These are phyloP conservation scores for Xenosphaeropsis pyriputrescens DNA, from an alignment of 2,329 filamentous ascomycete genomes.

Conservation along the genomic window DNA sequence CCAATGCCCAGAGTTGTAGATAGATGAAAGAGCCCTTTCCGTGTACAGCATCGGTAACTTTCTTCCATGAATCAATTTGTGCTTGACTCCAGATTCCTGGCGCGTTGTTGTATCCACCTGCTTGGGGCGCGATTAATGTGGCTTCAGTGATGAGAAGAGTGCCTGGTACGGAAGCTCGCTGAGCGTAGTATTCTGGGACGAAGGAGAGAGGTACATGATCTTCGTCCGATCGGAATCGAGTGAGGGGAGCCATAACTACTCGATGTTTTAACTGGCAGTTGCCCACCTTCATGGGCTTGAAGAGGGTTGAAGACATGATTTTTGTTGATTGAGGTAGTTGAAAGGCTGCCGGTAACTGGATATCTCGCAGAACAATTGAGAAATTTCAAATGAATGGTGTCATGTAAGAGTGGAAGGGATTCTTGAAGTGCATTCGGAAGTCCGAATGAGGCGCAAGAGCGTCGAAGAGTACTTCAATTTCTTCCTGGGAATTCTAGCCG, in stretches of 20 bases:
- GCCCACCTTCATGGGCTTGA: conserved; percentile 27
- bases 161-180: conserved; percentile 31
- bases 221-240: conserved; percentile 27
- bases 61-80: conserved; percentile 37
- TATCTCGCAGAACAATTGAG: too few species aligned
- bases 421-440: too few species aligned
- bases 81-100: conserved; percentile 35
- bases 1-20: conserved; percentile 44
- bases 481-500: too few species aligned
- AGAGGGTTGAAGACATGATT: conserved; percentile 20
- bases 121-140: conserved; percentile 31
- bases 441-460: too few species aligned
- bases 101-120: conserved; percentile 28
- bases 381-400: too few species aligned
- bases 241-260: conserved; percentile 39
- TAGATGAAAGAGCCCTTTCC: conserved; percentile 40
- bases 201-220: conserved; percentile 25
- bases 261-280: conserved; percentile 23
- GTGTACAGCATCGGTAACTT: conserved; percentile 39
- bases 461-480: too few species aligned
- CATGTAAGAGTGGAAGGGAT: too few species aligned
- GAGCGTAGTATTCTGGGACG: conserved; percentile 30
- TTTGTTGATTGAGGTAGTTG: too few species aligned
- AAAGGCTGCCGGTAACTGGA: too few species aligned
- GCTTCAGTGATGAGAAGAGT: conserved; percentile 32